Evolutionary conservation across 495 filamentous ascomycete species (phyloP).

Genomic region (Oleoguttula mirabilis): DNA sequence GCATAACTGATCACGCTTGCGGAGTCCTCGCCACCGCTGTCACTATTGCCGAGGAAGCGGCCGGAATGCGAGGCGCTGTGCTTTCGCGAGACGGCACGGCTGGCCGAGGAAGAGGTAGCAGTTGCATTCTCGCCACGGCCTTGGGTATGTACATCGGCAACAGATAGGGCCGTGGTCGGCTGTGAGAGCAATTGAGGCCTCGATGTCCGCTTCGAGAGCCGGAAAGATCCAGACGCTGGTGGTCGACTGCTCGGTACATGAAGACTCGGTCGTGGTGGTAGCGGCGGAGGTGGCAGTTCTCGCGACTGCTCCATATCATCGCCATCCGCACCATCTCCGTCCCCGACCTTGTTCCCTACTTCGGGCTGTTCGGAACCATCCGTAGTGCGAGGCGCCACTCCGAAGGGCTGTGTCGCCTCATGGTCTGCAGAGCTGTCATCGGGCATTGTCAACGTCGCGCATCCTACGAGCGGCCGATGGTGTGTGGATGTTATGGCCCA

Average conservation of each 20-base stretch:
- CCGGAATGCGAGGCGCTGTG: conserved; percentile 35
- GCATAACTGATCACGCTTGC: conserved; percentile 75
- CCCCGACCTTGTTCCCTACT: too few species aligned
- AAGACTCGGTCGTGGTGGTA: conserved; percentile 54
- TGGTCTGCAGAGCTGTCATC: too few species aligned
- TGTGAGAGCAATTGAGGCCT: conserved; percentile 49
- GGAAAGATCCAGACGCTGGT: conserved; percentile 16
- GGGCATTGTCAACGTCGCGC: too few species aligned
- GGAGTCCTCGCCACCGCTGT: conserved; percentile 61
- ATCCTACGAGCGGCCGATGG: too few species aligned
- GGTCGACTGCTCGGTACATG: conserved; percentile 34
- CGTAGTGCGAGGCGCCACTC: too few species aligned
- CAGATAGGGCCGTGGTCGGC: conserved; percentile 71
- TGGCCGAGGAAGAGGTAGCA: conserved; percentile 22
- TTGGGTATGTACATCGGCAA: conserved; percentile 64
- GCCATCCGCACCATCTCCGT: too few species aligned
- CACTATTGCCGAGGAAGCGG: conserved; percentile 36
- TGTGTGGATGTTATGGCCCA: too few species aligned
- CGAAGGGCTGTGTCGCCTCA: too few species aligned
- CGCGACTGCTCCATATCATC: conserved; percentile 1
- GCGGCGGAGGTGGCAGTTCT: conserved; percentile 39
- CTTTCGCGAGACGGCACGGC: conserved; percentile 25
- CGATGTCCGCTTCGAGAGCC: conserved; percentile 12
- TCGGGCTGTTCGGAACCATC: too few species aligned
- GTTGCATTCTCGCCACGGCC: conserved; percentile 45